A percentile compares a stretch with the other conserved stretches of the same genome.
Conservation (phyloP, 1,139 yeast genomes). For the Saccharomyces hybrid region DNA sequence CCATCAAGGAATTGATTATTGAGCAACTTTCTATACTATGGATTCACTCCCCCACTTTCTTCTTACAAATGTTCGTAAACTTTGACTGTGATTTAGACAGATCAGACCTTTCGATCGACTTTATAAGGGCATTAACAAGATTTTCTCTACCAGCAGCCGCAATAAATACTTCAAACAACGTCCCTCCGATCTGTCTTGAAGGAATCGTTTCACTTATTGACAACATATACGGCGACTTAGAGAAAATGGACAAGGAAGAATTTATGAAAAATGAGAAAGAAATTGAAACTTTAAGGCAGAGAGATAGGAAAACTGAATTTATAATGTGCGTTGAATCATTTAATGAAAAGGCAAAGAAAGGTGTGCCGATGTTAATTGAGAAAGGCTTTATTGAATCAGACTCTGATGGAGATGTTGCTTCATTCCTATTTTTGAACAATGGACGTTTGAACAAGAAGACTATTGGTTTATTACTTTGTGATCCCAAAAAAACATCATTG, state of each 20-base stretch:
- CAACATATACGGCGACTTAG: slow-evolving; percentile 54
- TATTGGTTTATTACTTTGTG: slow-evolving; percentile 77
- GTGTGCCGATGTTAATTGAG: slow-evolving; percentile 52
- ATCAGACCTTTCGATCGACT: slow-evolving; percentile 60
- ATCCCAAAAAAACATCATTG: slow-evolving; percentile 55
- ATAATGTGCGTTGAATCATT: slow-evolving; percentile 64
- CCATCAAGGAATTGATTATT: slow-evolving; percentile 62
- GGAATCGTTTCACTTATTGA: slow-evolving; percentile 67
- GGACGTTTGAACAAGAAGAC: slow-evolving; percentile 76
- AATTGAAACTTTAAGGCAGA: slow-evolving; percentile 29
- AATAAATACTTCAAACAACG: slow-evolving; percentile 62
- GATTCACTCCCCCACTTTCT: slow-evolving; percentile 72
- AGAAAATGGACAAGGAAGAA: slow-evolving; percentile 22
- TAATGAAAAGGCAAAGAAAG: slow-evolving; percentile 69
- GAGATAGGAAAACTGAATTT: slow-evolving; percentile 62
- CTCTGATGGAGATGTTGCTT: slow-evolving; percentile 55
- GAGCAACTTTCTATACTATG: slow-evolving; percentile 76
- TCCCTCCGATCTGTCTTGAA: slow-evolving; percentile 88
- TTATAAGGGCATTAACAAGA: slow-evolving; percentile 64
- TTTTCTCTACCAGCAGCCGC: slow-evolving; percentile 77
- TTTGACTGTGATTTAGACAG: slow-evolving; percentile 89
- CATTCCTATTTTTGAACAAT: slow-evolving; percentile 66
- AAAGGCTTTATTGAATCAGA: slow-evolving; percentile 55
- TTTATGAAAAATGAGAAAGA: slow-evolving; percentile 8
- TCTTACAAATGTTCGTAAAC: slow-evolving; percentile 64